Percentiles rank a stretch among this genome's conserved stretches.
phyloP scores from a whole-genome alignment of 495 filamentous ascomycete genomes.

The Aspergillus bertholletiae region DNA sequence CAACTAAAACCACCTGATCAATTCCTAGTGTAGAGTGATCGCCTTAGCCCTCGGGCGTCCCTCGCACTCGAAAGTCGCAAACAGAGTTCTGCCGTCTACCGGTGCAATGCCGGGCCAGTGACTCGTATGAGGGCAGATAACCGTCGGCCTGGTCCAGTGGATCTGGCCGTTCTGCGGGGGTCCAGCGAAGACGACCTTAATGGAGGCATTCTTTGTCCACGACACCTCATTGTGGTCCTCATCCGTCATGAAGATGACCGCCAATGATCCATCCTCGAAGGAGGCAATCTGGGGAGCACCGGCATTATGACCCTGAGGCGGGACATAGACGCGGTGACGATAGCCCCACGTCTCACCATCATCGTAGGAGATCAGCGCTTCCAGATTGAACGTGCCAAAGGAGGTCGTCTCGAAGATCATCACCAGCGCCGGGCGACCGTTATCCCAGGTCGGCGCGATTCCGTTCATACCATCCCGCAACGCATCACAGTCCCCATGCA shows the following conservation, averaged over 20 bases:
- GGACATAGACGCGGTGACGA: constrained; percentile 49
- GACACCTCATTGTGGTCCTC: constrained; percentile 42
- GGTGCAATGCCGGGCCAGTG: constrained; percentile 45
- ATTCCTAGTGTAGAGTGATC: constrained; percentile 26
- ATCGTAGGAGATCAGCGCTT: constrained; percentile 55
- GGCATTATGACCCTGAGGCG: constrained; percentile 43
- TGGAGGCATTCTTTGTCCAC: constrained; percentile 38
- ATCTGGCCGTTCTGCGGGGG: constrained; percentile 36
- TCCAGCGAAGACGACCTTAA: constrained; percentile 37
- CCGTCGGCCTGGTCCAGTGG: constrained; percentile 26
- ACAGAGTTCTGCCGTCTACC: constrained; percentile 29
- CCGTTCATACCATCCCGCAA: constrained; percentile 62
- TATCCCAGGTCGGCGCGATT: constrained; percentile 41
- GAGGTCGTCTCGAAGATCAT: constrained; percentile 58
- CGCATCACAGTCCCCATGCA: constrained; percentile 42
- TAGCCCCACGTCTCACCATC: constrained; percentile 51
- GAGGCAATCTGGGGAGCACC: constrained; percentile 58
- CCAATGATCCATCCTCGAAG: constrained; percentile 53
- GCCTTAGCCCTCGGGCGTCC: constrained; percentile 33
- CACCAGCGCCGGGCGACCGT: constrained; percentile 44
- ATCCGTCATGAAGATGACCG: constrained; percentile 60
- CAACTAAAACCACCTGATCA: no score
- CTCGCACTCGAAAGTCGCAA: constrained; percentile 40
- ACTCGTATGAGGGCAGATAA: constrained; percentile 30
- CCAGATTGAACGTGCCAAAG: constrained; percentile 48